phyloP scores from a whole-genome alignment of 371 early-diverging fungal genomes.

The Mortierella sp. region DNA sequence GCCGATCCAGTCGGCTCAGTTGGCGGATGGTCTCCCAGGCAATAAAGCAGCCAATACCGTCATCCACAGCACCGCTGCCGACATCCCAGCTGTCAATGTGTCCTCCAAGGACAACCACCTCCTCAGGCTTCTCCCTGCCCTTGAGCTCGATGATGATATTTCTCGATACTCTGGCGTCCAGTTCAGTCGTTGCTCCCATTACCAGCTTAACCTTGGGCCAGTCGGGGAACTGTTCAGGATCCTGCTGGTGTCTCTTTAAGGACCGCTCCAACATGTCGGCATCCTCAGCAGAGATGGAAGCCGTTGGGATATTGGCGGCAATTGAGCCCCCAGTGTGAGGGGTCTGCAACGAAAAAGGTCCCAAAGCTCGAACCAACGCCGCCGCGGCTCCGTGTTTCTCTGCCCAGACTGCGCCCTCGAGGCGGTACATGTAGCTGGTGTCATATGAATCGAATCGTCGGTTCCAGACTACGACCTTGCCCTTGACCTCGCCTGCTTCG shows the following conservation, averaged over 20 bases:
- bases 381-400: slow-evolving; percentile 65
- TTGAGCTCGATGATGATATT: slow-evolving; percentile 68
- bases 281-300: slow-evolving; percentile 64
- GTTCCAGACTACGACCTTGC: slow-evolving; percentile 65
- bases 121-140: slow-evolving; percentile 62
- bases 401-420: slow-evolving; percentile 60
- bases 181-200: slow-evolving; percentile 56
- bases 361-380: slow-evolving; percentile 61
- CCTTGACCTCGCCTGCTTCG: slow-evolving; percentile 51
- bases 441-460: slow-evolving; percentile 58
- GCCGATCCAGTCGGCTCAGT: slow-evolving; percentile 38
- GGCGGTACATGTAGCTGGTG: slow-evolving; percentile 38
- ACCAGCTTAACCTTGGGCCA: slow-evolving; percentile 60
- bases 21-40: slow-evolving; percentile 67
- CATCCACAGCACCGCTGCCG: slow-evolving; percentile 67
- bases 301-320: slow-evolving; percentile 62
- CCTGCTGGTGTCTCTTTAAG: slow-evolving; percentile 44
- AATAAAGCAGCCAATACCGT: slow-evolving; percentile 67
- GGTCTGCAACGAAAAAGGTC: slow-evolving; percentile 60
- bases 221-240: slow-evolving; percentile 19
- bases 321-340: slow-evolving; percentile 64
- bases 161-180: slow-evolving; percentile 47
- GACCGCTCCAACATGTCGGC: slow-evolving; percentile 65
- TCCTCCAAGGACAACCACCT: slow-evolving; percentile 69
- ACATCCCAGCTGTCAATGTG: slow-evolving; percentile 74